These are phyloP conservation scores for Penicillium sclerotiorum DNA, from an alignment of 2,329 filamentous ascomycete species.

Conservation along the genomic window DNA sequence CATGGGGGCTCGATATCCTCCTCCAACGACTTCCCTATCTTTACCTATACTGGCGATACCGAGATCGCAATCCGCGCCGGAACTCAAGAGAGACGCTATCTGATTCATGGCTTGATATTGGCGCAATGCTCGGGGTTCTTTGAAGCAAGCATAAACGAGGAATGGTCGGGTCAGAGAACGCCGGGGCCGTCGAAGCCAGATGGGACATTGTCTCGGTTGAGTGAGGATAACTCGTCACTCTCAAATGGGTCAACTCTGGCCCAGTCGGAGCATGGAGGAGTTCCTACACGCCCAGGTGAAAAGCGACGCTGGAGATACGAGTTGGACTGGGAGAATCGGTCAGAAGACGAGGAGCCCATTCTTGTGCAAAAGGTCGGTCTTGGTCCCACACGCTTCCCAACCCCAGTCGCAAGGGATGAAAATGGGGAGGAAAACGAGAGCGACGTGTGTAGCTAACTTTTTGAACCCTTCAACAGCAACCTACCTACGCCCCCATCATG, in stretches of 20 bases:
- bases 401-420: neutral
- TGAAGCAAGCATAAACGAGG: conserved; percentile 73
- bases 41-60: conserved; percentile 87
- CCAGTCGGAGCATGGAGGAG: conserved; percentile 42
- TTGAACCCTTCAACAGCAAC: conserved; percentile 27
- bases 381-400: neutral
- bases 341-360: conserved; percentile 79
- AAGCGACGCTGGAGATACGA: conserved; percentile 82
- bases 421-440: neutral
- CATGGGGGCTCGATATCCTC: conserved; percentile 71
- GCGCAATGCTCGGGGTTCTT: conserved; percentile 93
- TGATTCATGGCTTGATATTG: conserved; percentile 84
- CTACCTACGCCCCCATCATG: conserved; percentile 57
- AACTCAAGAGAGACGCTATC: conserved; percentile 75
- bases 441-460: conserved; percentile 11
- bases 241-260: conserved; percentile 42
- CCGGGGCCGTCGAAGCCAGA: conserved; percentile 51
- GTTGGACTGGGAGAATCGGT: conserved; percentile 71
- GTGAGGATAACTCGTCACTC: conserved; percentile 35
- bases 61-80: conserved; percentile 78
- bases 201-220: conserved; percentile 38
- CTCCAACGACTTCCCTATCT: conserved; percentile 91
- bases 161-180: conserved; percentile 63
- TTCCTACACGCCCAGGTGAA: conserved; percentile 42
- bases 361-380: conserved; percentile 73